phyloP scores from a whole-genome alignment of 768 basidiomycete species.

The Mycena metata region DNA sequence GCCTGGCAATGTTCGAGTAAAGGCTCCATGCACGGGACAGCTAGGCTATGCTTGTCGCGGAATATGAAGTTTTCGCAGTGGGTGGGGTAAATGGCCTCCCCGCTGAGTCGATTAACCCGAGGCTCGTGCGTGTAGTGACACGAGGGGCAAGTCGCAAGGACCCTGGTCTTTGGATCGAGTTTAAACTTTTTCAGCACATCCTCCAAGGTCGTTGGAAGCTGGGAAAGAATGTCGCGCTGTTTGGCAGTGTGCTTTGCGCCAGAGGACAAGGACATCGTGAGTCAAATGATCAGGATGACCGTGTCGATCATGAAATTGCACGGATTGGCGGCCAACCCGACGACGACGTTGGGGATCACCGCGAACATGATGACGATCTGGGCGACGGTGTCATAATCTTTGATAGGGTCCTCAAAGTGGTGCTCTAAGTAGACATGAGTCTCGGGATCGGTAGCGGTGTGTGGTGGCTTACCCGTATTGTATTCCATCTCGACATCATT shows the following conservation, averaged over 20 bases:
- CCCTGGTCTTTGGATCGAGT: constrained; percentile 33
- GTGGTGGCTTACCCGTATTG: constrained; percentile 28
- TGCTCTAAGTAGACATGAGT: constrained; percentile 27
- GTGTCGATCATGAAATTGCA: constrained; percentile 37
- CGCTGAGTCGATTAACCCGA: constrained; percentile 27
- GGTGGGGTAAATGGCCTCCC: constrained; percentile 30
- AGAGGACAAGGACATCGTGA: constrained; percentile 30
- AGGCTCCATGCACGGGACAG: constrained; percentile 11
- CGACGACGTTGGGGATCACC: constrained; percentile 29
- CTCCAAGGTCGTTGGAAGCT: constrained; percentile 32
- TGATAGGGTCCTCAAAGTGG: constrained; percentile 35
- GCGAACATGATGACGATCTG: constrained; percentile 31
- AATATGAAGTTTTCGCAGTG: constrained; percentile 30
- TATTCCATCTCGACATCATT: constrained; percentile 10
- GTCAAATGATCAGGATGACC: constrained; percentile 31
- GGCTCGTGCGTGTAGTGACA: constrained; percentile 35
- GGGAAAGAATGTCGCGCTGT: constrained; percentile 24
- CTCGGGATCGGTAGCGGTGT: constrained; percentile 1
- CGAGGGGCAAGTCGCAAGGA: constrained; percentile 30
- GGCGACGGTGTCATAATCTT: constrained; percentile 21
- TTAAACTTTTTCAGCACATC: constrained; percentile 30
- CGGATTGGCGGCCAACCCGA: constrained; percentile 28
- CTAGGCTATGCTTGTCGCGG: constrained; percentile 26
- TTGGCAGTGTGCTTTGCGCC: background rate
- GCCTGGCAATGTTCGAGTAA: constrained; percentile 31